Base-by-base conservation (phyloP, 192 early-diverging fungal genomes). In the Backusella macrospora region DNA sequence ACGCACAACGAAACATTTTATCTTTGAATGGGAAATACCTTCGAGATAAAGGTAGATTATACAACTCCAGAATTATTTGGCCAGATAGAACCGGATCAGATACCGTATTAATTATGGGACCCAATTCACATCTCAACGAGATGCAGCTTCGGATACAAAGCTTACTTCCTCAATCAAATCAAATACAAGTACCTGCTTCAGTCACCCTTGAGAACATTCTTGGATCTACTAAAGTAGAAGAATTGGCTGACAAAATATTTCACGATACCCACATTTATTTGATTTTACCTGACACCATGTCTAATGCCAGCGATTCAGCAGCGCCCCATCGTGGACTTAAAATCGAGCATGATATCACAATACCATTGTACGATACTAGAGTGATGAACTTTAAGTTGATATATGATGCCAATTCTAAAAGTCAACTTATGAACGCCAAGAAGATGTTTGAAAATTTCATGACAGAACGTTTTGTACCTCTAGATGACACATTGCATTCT, bases 41-140 rank as follows among this genome's bases (percentile, higher is more conserved):
- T 7, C 65, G 78, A n/a, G 90, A 90, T 12, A 81, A 92, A 10
- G 81, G 83, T 45, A 78, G 83, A 8, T 76, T 71, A 12, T 81
- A 82, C 65, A 83, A 83, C 12, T 83, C 89, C n/a, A 82, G 79
- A 34, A 74, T 92, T 40, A 63, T 67, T 18, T 90, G 88, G 78
- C 92, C 92, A 6, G 87, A 89, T 16, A 85, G 84, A 73, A 82
- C 76, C 44, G 91, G 91, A 12, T 72, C 65, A 42, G 92, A 94
- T 72, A 79, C 78, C 40, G 78, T 92, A 6, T 73, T 68, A 66
- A 67, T 92, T 16, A 70, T 78, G 15, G 90, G 91, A 16, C 85
- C 85, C 4, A 86, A 89, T 63, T 73, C 83, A 13, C 72, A 84
- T 34, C 83, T 92, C 18, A 79, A 83, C 21, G 79, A 81, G 21